Evolutionary conservation across 2,329 filamentous ascomycete species (phyloP).

Genomic region (Dothistroma pini): DNA sequence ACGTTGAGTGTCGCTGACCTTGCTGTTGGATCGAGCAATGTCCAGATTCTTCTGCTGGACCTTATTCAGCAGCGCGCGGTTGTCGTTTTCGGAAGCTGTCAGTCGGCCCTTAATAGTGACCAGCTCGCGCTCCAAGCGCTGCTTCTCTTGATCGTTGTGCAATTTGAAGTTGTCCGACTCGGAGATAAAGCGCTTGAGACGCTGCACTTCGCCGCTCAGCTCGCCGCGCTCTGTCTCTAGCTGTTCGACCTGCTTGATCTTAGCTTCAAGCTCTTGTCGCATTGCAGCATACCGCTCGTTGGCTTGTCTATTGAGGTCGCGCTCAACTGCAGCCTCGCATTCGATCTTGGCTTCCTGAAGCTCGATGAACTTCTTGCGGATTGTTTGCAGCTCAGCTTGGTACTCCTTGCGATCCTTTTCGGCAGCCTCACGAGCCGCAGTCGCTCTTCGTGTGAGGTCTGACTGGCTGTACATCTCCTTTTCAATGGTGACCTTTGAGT

Average conservation of each 20-base stretch:
- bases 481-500: constrained; percentile 94
- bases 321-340: constrained; percentile 76
- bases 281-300: constrained; percentile 76
- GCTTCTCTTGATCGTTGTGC: constrained; percentile 90
- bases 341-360: constrained; percentile 82
- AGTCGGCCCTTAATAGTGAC: constrained; percentile 87
- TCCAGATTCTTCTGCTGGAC: constrained; percentile 96
- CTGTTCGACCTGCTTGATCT: constrained; percentile 70
- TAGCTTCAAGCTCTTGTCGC: constrained; percentile 74
- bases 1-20: constrained; percentile 78
- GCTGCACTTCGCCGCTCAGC: constrained; percentile 75
- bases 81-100: constrained; percentile 92
- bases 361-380: constrained; percentile 78
- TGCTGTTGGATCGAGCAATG: constrained; percentile 84
- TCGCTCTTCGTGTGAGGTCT: constrained; percentile 80
- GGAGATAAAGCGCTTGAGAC: constrained; percentile 79
- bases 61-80: constrained; percentile 91
- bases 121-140: constrained; percentile 85
- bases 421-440: constrained; percentile 72
- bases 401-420: constrained; percentile 89
- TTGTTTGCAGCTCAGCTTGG: constrained; percentile 74
- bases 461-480: constrained; percentile 97
- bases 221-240: constrained; percentile 75
- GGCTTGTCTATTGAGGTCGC: constrained; percentile 70
- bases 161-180: constrained; percentile 86